Conservation (phyloP, 164 flowering plant species). For the Aristolochia contorta region DNA sequence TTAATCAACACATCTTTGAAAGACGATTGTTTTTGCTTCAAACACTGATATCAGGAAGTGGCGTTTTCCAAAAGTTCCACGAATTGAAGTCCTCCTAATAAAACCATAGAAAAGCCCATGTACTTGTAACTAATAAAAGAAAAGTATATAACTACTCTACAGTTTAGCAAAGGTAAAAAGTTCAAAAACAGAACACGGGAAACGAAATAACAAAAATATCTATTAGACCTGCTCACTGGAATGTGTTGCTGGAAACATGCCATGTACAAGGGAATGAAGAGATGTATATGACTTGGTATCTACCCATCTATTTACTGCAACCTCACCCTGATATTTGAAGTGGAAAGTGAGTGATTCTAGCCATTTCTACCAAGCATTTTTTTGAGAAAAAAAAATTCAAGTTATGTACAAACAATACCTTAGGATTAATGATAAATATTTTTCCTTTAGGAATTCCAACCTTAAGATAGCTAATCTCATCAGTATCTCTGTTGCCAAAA, state of each 20-base stretch:
- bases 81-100: slow-evolving; percentile 85
- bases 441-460: slow-evolving; percentile 94
- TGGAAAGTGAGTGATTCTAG: slow-evolving; percentile 1
- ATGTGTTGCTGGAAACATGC: slow-evolving; percentile 69
- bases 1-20: background rate
- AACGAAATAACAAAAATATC: background rate
- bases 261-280: slow-evolving; percentile 73
- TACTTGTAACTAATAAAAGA: background rate
- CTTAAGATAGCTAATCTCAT: slow-evolving; percentile 90
- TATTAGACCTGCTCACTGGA: slow-evolving; percentile 57
- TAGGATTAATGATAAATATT: slow-evolving; percentile 88
- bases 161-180: background rate
- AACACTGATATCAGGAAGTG: slow-evolving; percentile 36
- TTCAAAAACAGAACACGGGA: background rate
- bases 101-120: background rate
- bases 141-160: background rate
- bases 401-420: slow-evolving; percentile 36
- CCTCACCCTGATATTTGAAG: slow-evolving; percentile 58
- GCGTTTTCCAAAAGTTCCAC: slow-evolving; percentile 90
- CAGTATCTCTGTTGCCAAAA: slow-evolving; percentile 94
- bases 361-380: background rate
- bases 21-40: slow-evolving; percentile 20
- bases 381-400: background rate
- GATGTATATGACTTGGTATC: slow-evolving; percentile 75
- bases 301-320: slow-evolving; percentile 61